Conservation (phyloP, 495 filamentous ascomycete species). For the Penicillium turbatum region DNA sequence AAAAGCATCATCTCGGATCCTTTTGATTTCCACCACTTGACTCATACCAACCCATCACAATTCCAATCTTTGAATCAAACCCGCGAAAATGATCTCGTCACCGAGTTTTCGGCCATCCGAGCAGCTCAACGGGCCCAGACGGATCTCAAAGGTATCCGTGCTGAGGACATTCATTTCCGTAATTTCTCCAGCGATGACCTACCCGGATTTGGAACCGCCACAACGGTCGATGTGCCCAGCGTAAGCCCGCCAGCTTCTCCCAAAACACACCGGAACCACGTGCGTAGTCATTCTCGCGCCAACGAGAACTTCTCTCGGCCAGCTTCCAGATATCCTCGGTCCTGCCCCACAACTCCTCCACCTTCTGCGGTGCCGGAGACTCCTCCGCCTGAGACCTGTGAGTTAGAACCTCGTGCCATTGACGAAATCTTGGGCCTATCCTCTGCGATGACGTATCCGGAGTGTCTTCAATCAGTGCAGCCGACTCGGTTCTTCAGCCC, state of each 20-base stretch:
- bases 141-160: constrained; percentile 58
- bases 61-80: constrained; percentile 54
- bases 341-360: constrained; percentile 27
- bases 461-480: constrained; percentile 29
- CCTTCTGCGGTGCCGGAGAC: constrained; percentile 30
- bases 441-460: constrained; percentile 28
- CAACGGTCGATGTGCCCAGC: constrained; percentile 24
- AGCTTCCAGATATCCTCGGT: constrained; percentile 33
- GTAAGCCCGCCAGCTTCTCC: constrained; percentile 25
- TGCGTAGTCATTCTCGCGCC: constrained; percentile 32
- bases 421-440: constrained; percentile 42
- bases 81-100: constrained; percentile 57
- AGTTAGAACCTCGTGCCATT: constrained; percentile 41
- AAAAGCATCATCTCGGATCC: constrained; percentile 68
- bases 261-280: constrained; percentile 17
- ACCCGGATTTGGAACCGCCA: constrained; percentile 18
- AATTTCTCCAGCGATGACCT: constrained; percentile 56
- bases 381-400: constrained; percentile 32
- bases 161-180: constrained; percentile 60
- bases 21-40: constrained; percentile 85
- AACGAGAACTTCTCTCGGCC: constrained; percentile 51
- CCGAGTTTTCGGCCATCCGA: constrained; percentile 63
- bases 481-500: constrained; percentile 24
- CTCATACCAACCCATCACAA: constrained; percentile 65
- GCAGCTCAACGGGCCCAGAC: constrained; percentile 61